These are phyloP conservation scores for Backusella psychrophila DNA, from an alignment of 192 early-diverging fungal species.

Conservation along the genomic window DNA sequence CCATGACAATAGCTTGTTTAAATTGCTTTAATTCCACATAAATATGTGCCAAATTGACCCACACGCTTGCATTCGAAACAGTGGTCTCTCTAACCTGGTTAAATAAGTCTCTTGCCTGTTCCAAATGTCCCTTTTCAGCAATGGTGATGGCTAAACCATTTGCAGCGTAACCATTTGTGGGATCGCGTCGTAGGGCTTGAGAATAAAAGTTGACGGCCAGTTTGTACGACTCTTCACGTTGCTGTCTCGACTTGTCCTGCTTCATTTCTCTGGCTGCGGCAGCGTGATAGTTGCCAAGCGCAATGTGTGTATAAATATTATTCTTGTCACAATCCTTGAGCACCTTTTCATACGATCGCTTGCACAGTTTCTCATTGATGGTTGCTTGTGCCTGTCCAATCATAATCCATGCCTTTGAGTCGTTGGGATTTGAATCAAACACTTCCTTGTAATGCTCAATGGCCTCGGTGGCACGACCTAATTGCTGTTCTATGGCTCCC, in stretches of 20 bases:
- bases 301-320: slow-evolving; percentile 75
- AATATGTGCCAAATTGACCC: slow-evolving; percentile 79
- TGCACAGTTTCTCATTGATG: slow-evolving; percentile 60
- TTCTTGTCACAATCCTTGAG: slow-evolving; percentile 74
- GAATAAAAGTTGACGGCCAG: slow-evolving; percentile 82
- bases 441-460: slow-evolving; percentile 62
- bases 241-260: slow-evolving; percentile 26
- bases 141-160: slow-evolving; percentile 85
- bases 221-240: slow-evolving; percentile 53
- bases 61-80: slow-evolving; percentile 43
- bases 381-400: slow-evolving; percentile 67
- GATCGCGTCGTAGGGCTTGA: slow-evolving; percentile 68
- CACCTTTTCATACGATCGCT: slow-evolving; percentile 76
- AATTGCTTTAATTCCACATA: slow-evolving; percentile 72
- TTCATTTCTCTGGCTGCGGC: slow-evolving; percentile 58
- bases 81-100: slow-evolving; percentile 47
- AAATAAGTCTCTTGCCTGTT: slow-evolving; percentile 67
- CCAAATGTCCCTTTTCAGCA: slow-evolving; percentile 62
- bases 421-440: slow-evolving; percentile 58
- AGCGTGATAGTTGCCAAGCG: slow-evolving; percentile 81
- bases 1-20: slow-evolving; percentile 71
- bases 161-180: slow-evolving; percentile 72
- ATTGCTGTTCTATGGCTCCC: slow-evolving; percentile 61
- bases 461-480: slow-evolving; percentile 55
- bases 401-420: slow-evolving; percentile 65